A percentile compares a stretch with the other conserved stretches of the same genome.
phyloP scores from a whole-genome alignment of 1,139 yeast species.

The Hemisphaericaspora xylofermentans region DNA sequence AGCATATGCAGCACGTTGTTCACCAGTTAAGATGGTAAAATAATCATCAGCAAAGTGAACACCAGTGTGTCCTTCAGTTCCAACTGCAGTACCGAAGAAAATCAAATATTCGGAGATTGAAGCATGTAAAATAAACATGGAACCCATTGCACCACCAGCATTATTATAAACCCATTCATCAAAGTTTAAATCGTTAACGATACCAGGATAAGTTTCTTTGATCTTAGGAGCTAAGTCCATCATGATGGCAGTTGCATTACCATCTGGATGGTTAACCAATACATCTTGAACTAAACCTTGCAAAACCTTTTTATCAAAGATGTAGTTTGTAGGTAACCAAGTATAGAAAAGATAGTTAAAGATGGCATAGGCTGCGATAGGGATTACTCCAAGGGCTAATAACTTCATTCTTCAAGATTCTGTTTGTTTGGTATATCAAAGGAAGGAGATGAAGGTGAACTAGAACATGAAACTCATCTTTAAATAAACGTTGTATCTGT shows the following conservation, averaged over 20 bases:
- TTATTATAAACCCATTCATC: constrained; percentile 95
- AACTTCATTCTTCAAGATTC: constrained; percentile 21
- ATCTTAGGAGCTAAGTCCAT: constrained; percentile 59
- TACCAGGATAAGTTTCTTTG: constrained; percentile 58
- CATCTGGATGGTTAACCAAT: constrained; percentile 53
- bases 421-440: no score
- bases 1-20: constrained; percentile 70
- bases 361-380: constrained; percentile 26
- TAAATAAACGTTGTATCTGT: no score
- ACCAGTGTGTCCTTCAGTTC: constrained; percentile 96
- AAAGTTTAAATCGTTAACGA: constrained; percentile 65
- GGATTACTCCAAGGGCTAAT: constrained; percentile 20
- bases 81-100: constrained; percentile 83
- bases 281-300: constrained; percentile 51
- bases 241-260: constrained; percentile 62
- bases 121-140: constrained; percentile 93
- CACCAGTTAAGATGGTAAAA: constrained; percentile 83
- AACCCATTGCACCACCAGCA: constrained; percentile 99
- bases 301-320: constrained; percentile 53
- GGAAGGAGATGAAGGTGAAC: no score
- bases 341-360: constrained; percentile 49
- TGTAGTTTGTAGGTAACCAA: constrained; percentile 70
- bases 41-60: constrained; percentile 96
- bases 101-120: constrained; percentile 92
- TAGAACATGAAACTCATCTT: no score